Conservation (phyloP, 129 eudicot genomes). For the Chrysanthemum makinoi region DNA sequence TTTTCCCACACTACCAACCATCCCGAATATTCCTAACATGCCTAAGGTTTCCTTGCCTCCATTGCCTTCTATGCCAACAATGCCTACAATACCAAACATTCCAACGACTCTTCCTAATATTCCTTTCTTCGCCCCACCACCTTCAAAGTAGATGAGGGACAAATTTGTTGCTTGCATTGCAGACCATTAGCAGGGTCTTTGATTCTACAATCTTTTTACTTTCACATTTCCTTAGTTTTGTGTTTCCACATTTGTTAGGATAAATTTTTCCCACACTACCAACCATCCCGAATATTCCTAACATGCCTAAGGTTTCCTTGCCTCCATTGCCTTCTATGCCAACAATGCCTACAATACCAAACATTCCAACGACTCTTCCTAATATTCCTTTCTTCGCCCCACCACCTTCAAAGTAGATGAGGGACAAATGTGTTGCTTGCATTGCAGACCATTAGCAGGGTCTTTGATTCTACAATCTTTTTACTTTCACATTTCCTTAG, state of each 20-base stretch:
- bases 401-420: slow-evolving; percentile 30
- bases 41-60: slow-evolving; percentile 32
- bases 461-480: background rate
- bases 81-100: slow-evolving; percentile 32
- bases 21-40: slow-evolving; percentile 25
- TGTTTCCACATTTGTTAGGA: background rate
- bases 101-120: slow-evolving; percentile 32
- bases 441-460: background rate
- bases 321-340: slow-evolving; percentile 36
- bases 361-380: slow-evolving; percentile 31
- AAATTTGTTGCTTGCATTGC: too few species aligned
- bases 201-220: background rate
- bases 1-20: slow-evolving; percentile 25
- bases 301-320: slow-evolving; percentile 26
- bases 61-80: slow-evolving; percentile 27
- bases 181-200: background rate
- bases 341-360: slow-evolving; percentile 27
- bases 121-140: slow-evolving; percentile 35
- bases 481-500: background rate
- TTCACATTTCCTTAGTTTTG: background rate
- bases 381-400: slow-evolving; percentile 32
- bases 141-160: slow-evolving; percentile 19
- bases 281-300: slow-evolving; percentile 22
- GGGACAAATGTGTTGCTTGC: too few species aligned
- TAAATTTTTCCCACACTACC: slow-evolving; percentile 22